Base-by-base conservation (phyloP, 805 yeast genomes). In the Wilhelminamyces savonicus region DNA sequence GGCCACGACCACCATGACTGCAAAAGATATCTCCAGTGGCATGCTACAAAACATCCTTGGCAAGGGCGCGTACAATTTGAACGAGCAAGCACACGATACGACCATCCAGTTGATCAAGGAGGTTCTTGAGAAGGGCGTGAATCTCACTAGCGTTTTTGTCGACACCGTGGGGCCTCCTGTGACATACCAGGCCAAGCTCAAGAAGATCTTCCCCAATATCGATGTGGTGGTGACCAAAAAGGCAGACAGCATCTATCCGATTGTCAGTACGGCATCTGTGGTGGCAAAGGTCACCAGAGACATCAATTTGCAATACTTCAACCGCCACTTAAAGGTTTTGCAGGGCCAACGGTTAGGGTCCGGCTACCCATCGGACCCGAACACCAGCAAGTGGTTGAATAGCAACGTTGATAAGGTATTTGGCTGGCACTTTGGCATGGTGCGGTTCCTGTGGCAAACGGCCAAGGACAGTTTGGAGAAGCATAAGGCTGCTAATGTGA, bases 111-210 rank as follows among this genome's bases (percentile, higher is more conserved):
- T 92, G 36, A 86, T 92, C 23, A 72, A 71, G 36, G 74, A 71
- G 8, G 79, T 84, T 0, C 22, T 84, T 4, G 72, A 69, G 18
- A 56, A 62, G 21, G 82, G 84, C 1, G 78, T 84, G 5, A 70
- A 74, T 23, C 50, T 92, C 5, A 68, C 63, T 16, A 85, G 85
- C 49, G 72, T 88, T 0, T 92, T 71, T 52, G 88, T 92, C 4
- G 99, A 92, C 52, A 92, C 99, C 0, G 98, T 92, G 24, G 99
- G 99, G 0, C 97, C 97, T 1, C 97, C 98, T 10, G 72, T 57
- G 1, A 63, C 80, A 21, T 92, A 92, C 52, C 94, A 83, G 47
- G 72, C 69, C 22, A 92, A 90, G 54, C 62, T 92, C 28, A 69
- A 74, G 34, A 55, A 54, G 16, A 56, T 71, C 32, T 92, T 92